phyloP scores from a whole-genome alignment of 352 stramenopile genomes.

The Phytophthora idaei region DNA sequence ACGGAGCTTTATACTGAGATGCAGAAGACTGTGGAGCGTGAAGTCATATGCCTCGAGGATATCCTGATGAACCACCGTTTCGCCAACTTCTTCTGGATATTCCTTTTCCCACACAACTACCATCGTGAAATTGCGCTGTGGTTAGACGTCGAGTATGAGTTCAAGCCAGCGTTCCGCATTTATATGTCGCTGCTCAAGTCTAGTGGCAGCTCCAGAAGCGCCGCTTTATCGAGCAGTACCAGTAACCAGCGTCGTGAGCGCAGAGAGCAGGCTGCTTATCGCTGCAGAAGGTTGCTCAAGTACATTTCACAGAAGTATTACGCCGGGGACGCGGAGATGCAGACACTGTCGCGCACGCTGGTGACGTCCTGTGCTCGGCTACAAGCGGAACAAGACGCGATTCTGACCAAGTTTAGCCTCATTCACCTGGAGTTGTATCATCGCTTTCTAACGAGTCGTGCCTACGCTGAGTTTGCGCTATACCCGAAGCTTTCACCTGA shows the following conservation, averaged over 20 bases:
- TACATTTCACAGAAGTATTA: slow-evolving; percentile 91
- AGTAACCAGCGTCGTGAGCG: slow-evolving; percentile 53
- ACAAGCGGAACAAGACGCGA: slow-evolving; percentile 82
- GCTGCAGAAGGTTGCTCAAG: slow-evolving; percentile 73
- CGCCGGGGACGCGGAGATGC: slow-evolving; percentile 75
- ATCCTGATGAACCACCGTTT: slow-evolving; percentile 90
- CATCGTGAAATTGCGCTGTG: slow-evolving; percentile 86
- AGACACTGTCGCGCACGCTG: slow-evolving; percentile 69
- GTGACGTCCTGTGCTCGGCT: slow-evolving; percentile 65
- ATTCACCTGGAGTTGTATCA: slow-evolving; percentile 88
- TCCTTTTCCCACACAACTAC: slow-evolving; percentile 89
- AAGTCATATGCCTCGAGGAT: slow-evolving; percentile 84
- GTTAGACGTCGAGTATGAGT: slow-evolving; percentile 89
- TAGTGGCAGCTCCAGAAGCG: slow-evolving; percentile 26
- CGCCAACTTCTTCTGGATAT: slow-evolving; percentile 91
- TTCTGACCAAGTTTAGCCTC: slow-evolving; percentile 85
- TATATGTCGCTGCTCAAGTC: slow-evolving; percentile 74
- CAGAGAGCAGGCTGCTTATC: slow-evolving; percentile 64
- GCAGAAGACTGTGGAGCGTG: slow-evolving; percentile 75
- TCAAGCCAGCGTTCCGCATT: slow-evolving; percentile 79
- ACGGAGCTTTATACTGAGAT: slow-evolving; percentile 84
- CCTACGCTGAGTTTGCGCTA: slow-evolving; percentile 86
- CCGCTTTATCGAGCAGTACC: slow-evolving; percentile 16
- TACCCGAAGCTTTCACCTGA: slow-evolving; percentile 64
- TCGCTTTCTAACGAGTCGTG: slow-evolving; percentile 82